Percentiles rank a stretch among this genome's conserved stretches.
Evolutionary conservation across 495 filamentous ascomycete genomes (phyloP).

Genomic region (Neurospora intermedia): DNA sequence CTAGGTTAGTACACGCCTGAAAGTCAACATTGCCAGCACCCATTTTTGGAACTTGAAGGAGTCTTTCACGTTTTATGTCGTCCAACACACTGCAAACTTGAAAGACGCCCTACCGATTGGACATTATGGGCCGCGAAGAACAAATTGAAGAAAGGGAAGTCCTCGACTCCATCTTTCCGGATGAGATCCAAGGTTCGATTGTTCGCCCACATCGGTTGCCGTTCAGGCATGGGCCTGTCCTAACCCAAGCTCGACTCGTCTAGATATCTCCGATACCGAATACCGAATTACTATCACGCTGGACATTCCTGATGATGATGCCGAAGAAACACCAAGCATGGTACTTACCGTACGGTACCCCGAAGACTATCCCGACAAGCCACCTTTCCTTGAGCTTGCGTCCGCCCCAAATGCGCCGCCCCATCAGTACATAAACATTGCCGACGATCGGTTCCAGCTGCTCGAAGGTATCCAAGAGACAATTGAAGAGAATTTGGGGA

Average conservation of each 20-base stretch:
- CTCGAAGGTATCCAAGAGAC: constrained; percentile 56
- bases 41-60: background rate
- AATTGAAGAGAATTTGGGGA: constrained; percentile 83
- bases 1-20: background rate
- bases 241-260: background rate
- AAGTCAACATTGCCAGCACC: background rate
- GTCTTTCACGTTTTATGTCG: background rate
- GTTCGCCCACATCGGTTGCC: background rate
- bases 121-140: constrained; percentile 81
- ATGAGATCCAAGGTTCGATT: constrained; percentile 78
- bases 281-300: constrained; percentile 75
- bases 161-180: constrained; percentile 94
- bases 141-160: constrained; percentile 94
- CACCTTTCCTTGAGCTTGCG: constrained; percentile 67
- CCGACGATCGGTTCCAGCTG: constrained; percentile 57
- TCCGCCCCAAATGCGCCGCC: constrained; percentile 57
- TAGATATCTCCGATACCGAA: constrained; percentile 78
- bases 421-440: constrained; percentile 46
- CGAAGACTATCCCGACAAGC: constrained; percentile 73
- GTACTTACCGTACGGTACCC: constrained; percentile 78
- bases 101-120: background rate
- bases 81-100: background rate
- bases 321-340: constrained; percentile 51
- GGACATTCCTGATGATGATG: constrained; percentile 50
- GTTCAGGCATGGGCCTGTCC: background rate